Conservation (phyloP, 2,329 filamentous ascomycete species). For the Neoscytalidium dimidiatum region DNA sequence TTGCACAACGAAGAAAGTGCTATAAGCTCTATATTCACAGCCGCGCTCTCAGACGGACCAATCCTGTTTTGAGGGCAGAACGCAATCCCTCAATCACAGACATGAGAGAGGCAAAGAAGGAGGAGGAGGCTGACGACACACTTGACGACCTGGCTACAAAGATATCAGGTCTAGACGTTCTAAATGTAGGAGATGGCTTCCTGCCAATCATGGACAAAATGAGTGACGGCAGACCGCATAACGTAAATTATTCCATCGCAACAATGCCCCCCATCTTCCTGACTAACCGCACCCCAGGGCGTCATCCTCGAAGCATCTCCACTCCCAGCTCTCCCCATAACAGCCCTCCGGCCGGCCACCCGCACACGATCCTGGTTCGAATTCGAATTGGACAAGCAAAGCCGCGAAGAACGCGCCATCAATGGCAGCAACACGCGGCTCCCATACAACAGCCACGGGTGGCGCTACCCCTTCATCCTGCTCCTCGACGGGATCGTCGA, state of each 20-base stretch:
- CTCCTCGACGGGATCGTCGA: conserved; percentile 75
- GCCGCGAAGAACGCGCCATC: conserved; percentile 69
- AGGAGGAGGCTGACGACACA: background rate
- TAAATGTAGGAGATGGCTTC: conserved; percentile 62
- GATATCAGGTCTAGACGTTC: conserved; percentile 43
- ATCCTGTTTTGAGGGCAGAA: background rate
- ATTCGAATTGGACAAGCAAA: conserved; percentile 62
- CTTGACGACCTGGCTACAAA: conserved; percentile 23
- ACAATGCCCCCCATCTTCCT: background rate
- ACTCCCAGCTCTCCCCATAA: conserved; percentile 55
- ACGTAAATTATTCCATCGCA: conserved; percentile 44
- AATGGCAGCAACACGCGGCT: conserved; percentile 67
- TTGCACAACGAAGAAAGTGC: conserved; percentile 67
- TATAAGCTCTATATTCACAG: conserved; percentile 77
- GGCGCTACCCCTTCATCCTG: conserved; percentile 69
- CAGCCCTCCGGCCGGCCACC: background rate
- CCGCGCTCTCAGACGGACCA: conserved; percentile 18
- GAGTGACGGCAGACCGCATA: conserved; percentile 81
- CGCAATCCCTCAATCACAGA: background rate
- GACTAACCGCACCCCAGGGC: conserved; percentile 49
- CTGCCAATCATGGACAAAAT: conserved; percentile 78
- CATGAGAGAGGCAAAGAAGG: background rate
- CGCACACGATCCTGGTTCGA: conserved; percentile 24
- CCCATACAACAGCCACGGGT: conserved; percentile 41
- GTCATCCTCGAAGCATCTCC: conserved; percentile 85